Conservation (phyloP, 345 rosid species). For the Viola odorata region DNA sequence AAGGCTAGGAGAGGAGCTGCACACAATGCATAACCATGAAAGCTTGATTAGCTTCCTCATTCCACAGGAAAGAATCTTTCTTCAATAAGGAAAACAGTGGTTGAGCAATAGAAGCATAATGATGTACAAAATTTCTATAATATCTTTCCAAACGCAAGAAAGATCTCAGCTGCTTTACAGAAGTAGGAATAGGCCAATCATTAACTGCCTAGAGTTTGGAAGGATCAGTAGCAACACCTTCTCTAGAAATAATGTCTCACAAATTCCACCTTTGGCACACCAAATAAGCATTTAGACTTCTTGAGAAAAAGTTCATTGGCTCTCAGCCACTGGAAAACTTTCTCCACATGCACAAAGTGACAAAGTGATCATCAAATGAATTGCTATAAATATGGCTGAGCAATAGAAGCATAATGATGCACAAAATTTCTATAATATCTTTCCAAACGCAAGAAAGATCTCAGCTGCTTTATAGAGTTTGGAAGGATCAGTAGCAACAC, state of each 20-base stretch:
- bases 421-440: background rate
- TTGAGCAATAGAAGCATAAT: background rate
- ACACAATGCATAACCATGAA: background rate
- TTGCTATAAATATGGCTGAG: background rate
- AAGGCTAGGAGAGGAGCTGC: background rate
- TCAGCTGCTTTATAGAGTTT: background rate
- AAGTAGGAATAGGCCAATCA: background rate
- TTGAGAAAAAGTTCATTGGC: background rate
- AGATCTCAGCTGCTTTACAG: background rate
- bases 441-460: background rate
- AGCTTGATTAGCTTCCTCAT: background rate
- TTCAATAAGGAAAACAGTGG: background rate
- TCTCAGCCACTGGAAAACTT: background rate
- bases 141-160: background rate
- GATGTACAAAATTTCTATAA: background rate
- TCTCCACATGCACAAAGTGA: background rate
- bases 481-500: too few relatives aligned
- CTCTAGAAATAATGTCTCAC: too few relatives aligned
- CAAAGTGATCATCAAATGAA: too few relatives aligned
- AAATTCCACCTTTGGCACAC: background rate
- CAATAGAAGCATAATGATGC: background rate
- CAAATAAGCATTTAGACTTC: background rate
- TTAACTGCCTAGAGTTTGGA: too few relatives aligned
- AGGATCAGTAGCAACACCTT: too few relatives aligned
- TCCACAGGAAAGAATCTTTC: background rate